phyloP scores from a whole-genome alignment of 2,329 filamentous ascomycete species.

The Xylaria sp. region DNA sequence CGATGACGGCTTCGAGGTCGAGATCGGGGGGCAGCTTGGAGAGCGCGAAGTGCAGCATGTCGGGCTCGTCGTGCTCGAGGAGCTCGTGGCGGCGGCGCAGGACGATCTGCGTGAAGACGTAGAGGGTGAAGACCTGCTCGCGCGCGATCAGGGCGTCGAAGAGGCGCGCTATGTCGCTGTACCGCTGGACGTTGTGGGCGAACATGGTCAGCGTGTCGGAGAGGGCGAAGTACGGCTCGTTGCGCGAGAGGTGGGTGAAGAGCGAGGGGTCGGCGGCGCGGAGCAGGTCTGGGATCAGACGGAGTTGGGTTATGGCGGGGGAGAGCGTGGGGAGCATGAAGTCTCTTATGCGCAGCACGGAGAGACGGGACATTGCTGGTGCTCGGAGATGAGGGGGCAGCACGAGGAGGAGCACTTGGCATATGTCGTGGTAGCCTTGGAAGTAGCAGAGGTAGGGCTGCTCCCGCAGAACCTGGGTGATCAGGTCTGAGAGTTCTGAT shows the following conservation, averaged over 20 bases:
- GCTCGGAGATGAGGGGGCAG: constrained; percentile 68
- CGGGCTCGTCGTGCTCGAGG: constrained; percentile 80
- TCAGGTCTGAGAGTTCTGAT: constrained; percentile 77
- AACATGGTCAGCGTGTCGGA: constrained; percentile 95
- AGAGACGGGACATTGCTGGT: constrained; percentile 77
- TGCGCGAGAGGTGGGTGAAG: constrained; percentile 74
- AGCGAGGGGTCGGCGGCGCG: constrained; percentile 73
- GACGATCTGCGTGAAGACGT: constrained; percentile 90
- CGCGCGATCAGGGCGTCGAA: constrained; percentile 91
- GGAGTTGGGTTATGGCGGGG: constrained; percentile 83
- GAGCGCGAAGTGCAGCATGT: constrained; percentile 89
- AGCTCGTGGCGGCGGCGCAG: constrained; percentile 81
- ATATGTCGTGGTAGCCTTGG: constrained; percentile 98
- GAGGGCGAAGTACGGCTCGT: constrained; percentile 89
- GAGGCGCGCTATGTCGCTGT: constrained; percentile 84
- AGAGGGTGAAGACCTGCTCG: constrained; percentile 87
- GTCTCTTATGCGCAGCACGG: constrained; percentile 87
- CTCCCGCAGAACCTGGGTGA: constrained; percentile 77
- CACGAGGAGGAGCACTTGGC: constrained; percentile 90
- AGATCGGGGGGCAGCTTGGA: constrained; percentile 84
- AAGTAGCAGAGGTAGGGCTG: constrained; percentile 92
- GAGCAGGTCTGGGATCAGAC: constrained; percentile 83
- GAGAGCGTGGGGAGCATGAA: constrained; percentile 93
- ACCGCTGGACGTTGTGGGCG: constrained; percentile 91
- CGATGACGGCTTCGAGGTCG: constrained; percentile 79